phyloP scores from a whole-genome alignment of 768 basidiomycete species.

The Rhodotorula sphaerocarpa region DNA sequence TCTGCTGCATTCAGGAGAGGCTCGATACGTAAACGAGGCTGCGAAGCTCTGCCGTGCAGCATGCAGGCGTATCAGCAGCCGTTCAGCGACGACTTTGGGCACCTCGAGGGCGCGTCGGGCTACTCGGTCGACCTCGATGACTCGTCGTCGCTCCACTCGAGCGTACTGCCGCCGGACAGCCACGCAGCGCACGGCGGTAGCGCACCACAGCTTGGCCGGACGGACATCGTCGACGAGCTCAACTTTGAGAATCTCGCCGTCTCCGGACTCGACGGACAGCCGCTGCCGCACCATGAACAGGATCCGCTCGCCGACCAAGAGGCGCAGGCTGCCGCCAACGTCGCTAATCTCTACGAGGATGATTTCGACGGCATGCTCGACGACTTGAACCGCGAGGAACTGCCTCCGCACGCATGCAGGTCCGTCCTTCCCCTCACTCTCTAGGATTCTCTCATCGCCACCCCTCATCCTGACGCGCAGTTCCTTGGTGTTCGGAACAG shows the following conservation, averaged over 20 bases:
- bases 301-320: neutral
- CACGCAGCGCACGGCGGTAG: neutral
- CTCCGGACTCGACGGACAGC: slow-evolving; percentile 1
- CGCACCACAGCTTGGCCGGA: neutral
- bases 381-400: slow-evolving; percentile 70
- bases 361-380: slow-evolving; percentile 85
- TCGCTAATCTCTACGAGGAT: slow-evolving; percentile 51
- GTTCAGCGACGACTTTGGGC: slow-evolving; percentile 37
- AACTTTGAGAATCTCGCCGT: slow-evolving; percentile 23
- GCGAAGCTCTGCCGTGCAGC: neutral
- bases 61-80: slow-evolving; percentile 4
- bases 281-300: neutral
- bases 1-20: no score
- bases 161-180: neutral
- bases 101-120: slow-evolving; percentile 45
- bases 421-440: slow-evolving; percentile 44
- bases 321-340: neutral
- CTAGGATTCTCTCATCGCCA: no score
- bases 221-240: slow-evolving; percentile 12
- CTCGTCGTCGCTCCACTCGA: slow-evolving; percentile 25
- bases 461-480: no score
- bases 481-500: slow-evolving; percentile 47
- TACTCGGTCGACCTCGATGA: slow-evolving; percentile 32
- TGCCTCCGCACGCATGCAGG: slow-evolving; percentile 95
- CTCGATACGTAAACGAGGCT: no score